Evolutionary conservation across 2,329 filamentous ascomycete genomes (phyloP), one percentile per base, ranked within the genome.

Genomic region (Ceratocystis lukuohia): DNA sequence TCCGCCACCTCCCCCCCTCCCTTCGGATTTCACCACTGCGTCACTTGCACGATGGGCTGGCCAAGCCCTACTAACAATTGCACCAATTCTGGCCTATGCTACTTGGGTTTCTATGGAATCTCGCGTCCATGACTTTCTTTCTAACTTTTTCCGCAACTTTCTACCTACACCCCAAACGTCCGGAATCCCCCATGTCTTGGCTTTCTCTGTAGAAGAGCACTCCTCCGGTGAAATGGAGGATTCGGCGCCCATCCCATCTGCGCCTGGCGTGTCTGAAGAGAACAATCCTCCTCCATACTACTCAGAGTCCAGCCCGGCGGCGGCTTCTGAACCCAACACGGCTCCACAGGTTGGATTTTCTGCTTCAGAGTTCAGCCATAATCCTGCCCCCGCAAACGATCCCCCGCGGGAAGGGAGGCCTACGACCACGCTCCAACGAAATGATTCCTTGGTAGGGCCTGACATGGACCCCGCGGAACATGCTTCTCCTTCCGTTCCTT

Each of bases 11-110:
- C 81, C 80, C 1, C 77, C 79, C 1, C 73, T 76, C 0, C 76
- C 77, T 0, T 69, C 73, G 3, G 75, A 76, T 2, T 71, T 80
- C 20, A 76, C 73, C 8, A 65, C 72, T 2, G 68, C 72, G 3
- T 77, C 77, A 15, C 56, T 83, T 3, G 66, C 75, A 1, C 69
- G 71, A 28, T 85, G 82, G 80, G 20, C 75, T 0, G 77, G 77
- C 2, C 73, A 74, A 0, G 69, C 77, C 4, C 74, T 75, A 10
- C 68, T 81, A 2, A 79, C 77, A 33, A 69, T 79, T 0, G 75
- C 76, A 0, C 83, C 83, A 0, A 78, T 83, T 57, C 71, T 78
- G 3, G 73, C 76, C 2, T 81, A 79, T 70, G 78, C 78, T 57
- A 71, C 79, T 61, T 77, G 77, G 61, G 76, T 76, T 6, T 74